Base-by-base conservation (phyloP, 2,329 filamentous ascomycete species). In the Chrysoporthe deuterocubensis region DNA sequence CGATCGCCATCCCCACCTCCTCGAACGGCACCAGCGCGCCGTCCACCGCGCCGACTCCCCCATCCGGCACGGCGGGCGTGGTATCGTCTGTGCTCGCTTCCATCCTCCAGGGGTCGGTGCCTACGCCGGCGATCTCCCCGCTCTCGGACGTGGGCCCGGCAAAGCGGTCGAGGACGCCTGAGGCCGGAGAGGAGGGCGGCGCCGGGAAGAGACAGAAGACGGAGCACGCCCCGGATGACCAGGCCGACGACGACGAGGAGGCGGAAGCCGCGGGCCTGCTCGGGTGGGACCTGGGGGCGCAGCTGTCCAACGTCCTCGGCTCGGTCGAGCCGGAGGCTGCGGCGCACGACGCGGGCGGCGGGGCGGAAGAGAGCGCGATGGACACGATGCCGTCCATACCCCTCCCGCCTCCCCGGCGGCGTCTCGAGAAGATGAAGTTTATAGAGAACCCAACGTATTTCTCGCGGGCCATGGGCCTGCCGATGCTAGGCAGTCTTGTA, bases 401-500 rank as follows among this genome's bases (percentile, higher is more conserved):
- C 52, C 56, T 32, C 52, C 69, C 61, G 58, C 71, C 62, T 37
- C 70, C 50, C 43, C 71, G 32, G 68, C 69, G 26, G 50, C 73
- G 72, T 37, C 73, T 74, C 42, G 76, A 73, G 63, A 76, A 76
- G 68, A 77, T 79, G 76, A 76, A 75, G 65, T 77, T 76, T 14
- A 75, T 74, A 0, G 74, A 74, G 56, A 78, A 75, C 46, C 74
- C 77, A 1, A 74, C 74, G 1, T 78, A 77, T 64, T 74, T 79
- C 8, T 73, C 77, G 67, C 75, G 77, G 46, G 76, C 76, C 16
- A 79, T 80, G 78, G 77, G 75, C 43, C 70, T 80, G 32, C 76
- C 77, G 0, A 67, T 78, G 6, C 62, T 80, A 32, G 78, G 78
- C 4, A 79, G 75, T 40, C 67, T 78, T 60, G 75, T 74, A 66